Conservation (phyloP, 257 asterid genomes). For the Nicotiana tabacum region DNA sequence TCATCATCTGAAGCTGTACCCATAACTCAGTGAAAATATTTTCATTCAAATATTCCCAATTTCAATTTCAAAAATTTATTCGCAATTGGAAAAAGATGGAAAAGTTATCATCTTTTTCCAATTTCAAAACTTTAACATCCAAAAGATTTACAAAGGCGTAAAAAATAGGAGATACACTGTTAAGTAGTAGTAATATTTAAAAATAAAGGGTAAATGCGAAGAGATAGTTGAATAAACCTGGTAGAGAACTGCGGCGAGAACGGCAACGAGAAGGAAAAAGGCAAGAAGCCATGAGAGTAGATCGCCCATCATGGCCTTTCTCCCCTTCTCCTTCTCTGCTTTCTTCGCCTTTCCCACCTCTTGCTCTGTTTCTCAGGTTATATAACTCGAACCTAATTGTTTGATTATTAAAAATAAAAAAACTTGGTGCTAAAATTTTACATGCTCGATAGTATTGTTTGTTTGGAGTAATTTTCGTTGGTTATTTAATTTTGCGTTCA, state of each 20-base stretch:
- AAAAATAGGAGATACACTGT: neutral
- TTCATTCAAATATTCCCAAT: neutral
- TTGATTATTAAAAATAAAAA: too few relatives aligned
- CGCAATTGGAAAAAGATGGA: too few relatives aligned
- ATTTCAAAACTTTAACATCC: neutral
- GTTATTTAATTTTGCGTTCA: too few relatives aligned
- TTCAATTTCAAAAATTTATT: neutral
- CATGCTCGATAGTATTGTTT: too few relatives aligned
- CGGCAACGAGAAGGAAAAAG: constrained; percentile 62
- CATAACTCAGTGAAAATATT: neutral
- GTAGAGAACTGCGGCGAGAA: constrained; percentile 58
- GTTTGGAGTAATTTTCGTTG: too few relatives aligned
- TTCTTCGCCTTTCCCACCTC: neutral
- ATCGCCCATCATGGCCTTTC: constrained; percentile 41
- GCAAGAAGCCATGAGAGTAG: constrained; percentile 69
- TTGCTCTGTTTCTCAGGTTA: too few relatives aligned
- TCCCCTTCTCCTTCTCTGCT: neutral
- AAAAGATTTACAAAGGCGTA: neutral
- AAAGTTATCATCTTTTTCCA: neutral
- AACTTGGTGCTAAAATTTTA: too few relatives aligned
- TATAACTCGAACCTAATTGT: too few relatives aligned
- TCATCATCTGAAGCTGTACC: neutral
- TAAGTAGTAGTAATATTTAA: neutral
- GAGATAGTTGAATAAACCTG: constrained; percentile 42
- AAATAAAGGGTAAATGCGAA: neutral